A percentile compares a stretch with the other conserved stretches of the same genome.
Evolutionary conservation across 2,329 filamentous ascomycete species (phyloP).

Genomic region (Allantophomopsis lycopodina): DNA sequence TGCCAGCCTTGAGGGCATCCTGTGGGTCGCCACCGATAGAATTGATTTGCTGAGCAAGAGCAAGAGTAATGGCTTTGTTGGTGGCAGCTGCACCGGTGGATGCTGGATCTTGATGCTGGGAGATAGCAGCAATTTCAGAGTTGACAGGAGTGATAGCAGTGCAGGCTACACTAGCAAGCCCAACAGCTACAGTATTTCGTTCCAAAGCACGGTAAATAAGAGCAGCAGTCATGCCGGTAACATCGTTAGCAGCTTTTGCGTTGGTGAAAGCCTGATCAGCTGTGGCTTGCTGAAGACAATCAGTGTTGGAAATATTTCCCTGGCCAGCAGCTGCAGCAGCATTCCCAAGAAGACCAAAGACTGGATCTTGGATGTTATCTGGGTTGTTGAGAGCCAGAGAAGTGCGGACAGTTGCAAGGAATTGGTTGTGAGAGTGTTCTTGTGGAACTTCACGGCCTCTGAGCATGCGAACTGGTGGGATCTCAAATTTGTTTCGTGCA

Average conservation of each 20-base stretch:
- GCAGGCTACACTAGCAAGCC: slow-evolving; percentile 42
- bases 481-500: slow-evolving; percentile 10
- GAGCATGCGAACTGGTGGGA: slow-evolving; percentile 15
- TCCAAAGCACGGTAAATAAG: slow-evolving; percentile 40
- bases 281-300: slow-evolving; percentile 43
- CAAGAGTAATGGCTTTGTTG: slow-evolving; percentile 48
- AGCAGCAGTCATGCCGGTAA: slow-evolving; percentile 35
- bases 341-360: slow-evolving; percentile 38
- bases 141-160: slow-evolving; percentile 41
- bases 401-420: slow-evolving; percentile 28
- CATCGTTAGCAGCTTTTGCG: slow-evolving; percentile 37
- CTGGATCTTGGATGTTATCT: slow-evolving; percentile 28
- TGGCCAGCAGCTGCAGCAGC: slow-evolving; percentile 32
- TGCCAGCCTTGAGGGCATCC: slow-evolving; percentile 43
- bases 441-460: slow-evolving; percentile 36
- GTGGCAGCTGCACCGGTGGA: slow-evolving; percentile 35
- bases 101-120: slow-evolving; percentile 56
- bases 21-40: slow-evolving; percentile 47
- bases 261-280: slow-evolving; percentile 50
- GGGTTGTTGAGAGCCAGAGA: slow-evolving; percentile 34
- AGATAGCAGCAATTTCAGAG: slow-evolving; percentile 48
- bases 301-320: slow-evolving; percentile 32
- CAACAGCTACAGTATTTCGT: slow-evolving; percentile 45
- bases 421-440: slow-evolving; percentile 38
- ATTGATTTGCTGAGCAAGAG: slow-evolving; percentile 44